A percentile compares a stretch with the other conserved stretches of the same genome.
Evolutionary conservation across 192 early-diverging fungal species (phyloP).

Genomic region (Phlyctochytrium bullatum): DNA sequence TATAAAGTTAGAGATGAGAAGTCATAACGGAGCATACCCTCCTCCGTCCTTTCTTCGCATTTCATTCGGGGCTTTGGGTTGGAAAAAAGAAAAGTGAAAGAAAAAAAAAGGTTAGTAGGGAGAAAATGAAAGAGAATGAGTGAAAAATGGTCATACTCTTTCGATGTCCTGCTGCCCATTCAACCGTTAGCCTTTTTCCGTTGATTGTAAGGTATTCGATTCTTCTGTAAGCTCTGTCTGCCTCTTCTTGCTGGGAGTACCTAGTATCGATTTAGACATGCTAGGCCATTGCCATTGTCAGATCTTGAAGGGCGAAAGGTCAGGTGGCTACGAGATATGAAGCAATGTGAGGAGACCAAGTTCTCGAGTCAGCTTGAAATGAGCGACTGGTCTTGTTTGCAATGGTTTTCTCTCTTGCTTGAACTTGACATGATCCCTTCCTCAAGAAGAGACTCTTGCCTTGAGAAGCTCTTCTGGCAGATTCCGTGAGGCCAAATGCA

Average conservation of each 20-base stretch:
- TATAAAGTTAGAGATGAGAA: background rate
- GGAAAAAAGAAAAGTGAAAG: background rate
- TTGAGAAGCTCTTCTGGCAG: too few relatives aligned
- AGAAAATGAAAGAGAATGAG: background rate
- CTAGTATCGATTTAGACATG: too few relatives aligned
- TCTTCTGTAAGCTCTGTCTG: constrained; percentile 41
- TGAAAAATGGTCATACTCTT: constrained; percentile 29
- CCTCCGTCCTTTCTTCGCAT: constrained; percentile 19
- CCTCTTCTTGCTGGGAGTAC: constrained; percentile 41
- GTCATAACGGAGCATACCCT: background rate
- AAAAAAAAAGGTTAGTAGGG: background rate
- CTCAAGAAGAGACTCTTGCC: too few relatives aligned
- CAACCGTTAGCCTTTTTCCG: constrained; percentile 40
- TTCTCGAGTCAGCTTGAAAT: too few relatives aligned
- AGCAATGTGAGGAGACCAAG: too few relatives aligned
- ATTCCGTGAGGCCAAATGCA: too few relatives aligned
- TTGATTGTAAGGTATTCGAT: constrained; percentile 53
- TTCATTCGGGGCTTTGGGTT: constrained; percentile 29
- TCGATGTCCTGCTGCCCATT: constrained; percentile 45
- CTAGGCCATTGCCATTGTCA: too few relatives aligned
- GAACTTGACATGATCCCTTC: too few relatives aligned
- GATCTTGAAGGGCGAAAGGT: too few relatives aligned
- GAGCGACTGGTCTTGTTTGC: too few relatives aligned
- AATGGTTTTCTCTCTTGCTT: too few relatives aligned
- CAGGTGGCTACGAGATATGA: too few relatives aligned